Conservation (phyloP, 192 early-diverging fungal genomes). For the Coemansia aciculifera region DNA sequence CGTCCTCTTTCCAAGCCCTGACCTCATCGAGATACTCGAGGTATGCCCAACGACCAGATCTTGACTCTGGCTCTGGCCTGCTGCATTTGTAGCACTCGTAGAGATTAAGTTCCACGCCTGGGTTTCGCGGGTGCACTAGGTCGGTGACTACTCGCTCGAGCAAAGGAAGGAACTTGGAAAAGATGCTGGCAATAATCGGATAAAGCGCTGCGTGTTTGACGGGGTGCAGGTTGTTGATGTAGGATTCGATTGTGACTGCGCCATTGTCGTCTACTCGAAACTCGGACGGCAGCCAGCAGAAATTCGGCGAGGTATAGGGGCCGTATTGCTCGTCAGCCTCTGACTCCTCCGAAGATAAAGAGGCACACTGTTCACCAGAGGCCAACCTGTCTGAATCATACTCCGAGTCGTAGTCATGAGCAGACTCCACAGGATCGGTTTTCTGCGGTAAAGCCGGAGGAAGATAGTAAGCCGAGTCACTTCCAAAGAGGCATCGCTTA, state of each 20-base stretch:
- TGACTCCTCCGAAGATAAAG: too few relatives aligned
- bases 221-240: conserved; percentile 69
- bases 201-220: conserved; percentile 55
- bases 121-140: conserved; percentile 1
- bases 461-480: not conserved
- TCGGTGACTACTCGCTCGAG: conserved; percentile 60
- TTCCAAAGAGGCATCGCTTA: not conserved
- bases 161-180: conserved; percentile 62
- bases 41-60: not conserved
- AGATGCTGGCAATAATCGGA: conserved; percentile 50
- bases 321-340: too few relatives aligned
- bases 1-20: not conserved
- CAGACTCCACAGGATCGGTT: too few relatives aligned
- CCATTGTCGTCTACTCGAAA: conserved; percentile 43
- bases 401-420: too few relatives aligned
- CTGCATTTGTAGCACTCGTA: not conserved
- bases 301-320: conserved; percentile 7
- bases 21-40: not conserved
- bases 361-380: too few relatives aligned
- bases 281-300: conserved; percentile 67
- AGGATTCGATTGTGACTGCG: conserved; percentile 52
- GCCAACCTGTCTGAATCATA: too few relatives aligned
- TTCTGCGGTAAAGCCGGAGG: not conserved
- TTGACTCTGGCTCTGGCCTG: not conserved
- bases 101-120: not conserved